Base-by-base conservation (phyloP, 192 early-diverging fungal genomes). In the Coemansia sp. region DNA sequence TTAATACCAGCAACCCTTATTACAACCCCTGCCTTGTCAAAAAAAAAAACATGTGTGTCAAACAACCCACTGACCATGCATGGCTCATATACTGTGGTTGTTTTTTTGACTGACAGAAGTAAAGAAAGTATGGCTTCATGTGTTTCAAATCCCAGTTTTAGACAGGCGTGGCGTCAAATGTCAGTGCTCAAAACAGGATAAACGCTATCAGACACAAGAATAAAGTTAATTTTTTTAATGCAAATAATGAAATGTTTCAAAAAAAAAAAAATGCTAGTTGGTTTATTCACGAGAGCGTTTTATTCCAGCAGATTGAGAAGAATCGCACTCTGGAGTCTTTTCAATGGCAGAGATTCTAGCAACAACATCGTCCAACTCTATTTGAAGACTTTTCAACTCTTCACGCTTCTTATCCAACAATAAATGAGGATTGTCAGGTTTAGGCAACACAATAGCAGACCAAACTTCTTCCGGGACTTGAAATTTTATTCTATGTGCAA, bases 401-500 rank as follows among this genome's bases (percentile, higher is more conserved):
- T 79, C 77, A 20, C 78, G 69, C 72, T 91, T 91, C 50, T 74
- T 71, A 42, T 91, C 85, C 59, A 91, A 70, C 25, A 90, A 77
- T 77, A 78, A 17, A 61, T 67, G 61, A 50, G 90, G 89, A 67
- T 88, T 91, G 50, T 92, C 90, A 9, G 78, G 80, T 51, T 84
- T 82, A 8, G 91, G 91, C 23, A 96, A 66, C 29, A 86, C 88
- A 63, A 96, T 92, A 6, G 63, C 67, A 11, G 20, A 66, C 92
- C 92, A 96, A 32, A 83, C 90, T 29, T 84, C 77, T 52, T 88
- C 83, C 0, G 87, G 66, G 0, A 93, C 74, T 62, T 94, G 91
- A 71, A 87, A 94, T 88, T 73, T 77, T 67, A 88, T 88, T 64
- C 87, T 91, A 79, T 95, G 93, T 72, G 88, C 84, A 50, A 85